Evolutionary conservation across 768 basidiomycete species (phyloP), one percentile per base, ranked within the genome.

Genomic region (Nevesoporus exiguus): DNA sequence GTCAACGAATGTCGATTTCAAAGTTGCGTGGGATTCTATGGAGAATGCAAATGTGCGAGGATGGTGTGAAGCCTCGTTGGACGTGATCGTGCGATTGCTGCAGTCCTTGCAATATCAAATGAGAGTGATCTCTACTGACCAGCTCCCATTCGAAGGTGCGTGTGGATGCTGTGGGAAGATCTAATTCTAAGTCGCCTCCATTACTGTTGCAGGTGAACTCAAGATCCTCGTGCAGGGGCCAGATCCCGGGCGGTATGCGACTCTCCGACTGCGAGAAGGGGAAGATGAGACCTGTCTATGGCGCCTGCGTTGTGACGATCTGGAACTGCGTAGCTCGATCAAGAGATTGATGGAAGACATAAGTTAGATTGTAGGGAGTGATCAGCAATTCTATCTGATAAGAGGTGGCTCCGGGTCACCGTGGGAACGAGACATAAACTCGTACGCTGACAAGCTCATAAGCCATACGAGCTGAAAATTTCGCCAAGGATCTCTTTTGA

Each of bases 221-320:
- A 88, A 89, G 68, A 73, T 88, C 8, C 61, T 82, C 46, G 71
- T 84, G 21, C 66, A 69, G 25, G 58, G 66, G 24, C 66, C 66
- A 51, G 49, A 58, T 13, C 41, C 57, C 31, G 40, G 47, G 21
- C 47, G 58, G 41, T 41, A 41, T 9, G 80, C 78, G 6, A 73
- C 75, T 13, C 65, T 89, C 30, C 80, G 86, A 31, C 68, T 90
- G 44, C 79, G 76, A 47, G 82, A 82, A 57, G 78, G 78, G 19
- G 84, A 86, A 5, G 88, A 88, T 37, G 83, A 84, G 30, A 79
- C 85, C 27, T 88, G 86, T 63, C 65, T 90, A 43, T 90, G 88
- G 87, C 79, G 83, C 46, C 49, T 89, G 55, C 82, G 85, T 27
- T 80, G 82, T 61, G 73, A 70, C 11, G 77, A 84, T 48, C 62